A percentile compares a stretch with the other conserved stretches of the same genome.
Conservation (phyloP, 192 early-diverging fungal genomes). For the Coemansia sp. region DNA sequence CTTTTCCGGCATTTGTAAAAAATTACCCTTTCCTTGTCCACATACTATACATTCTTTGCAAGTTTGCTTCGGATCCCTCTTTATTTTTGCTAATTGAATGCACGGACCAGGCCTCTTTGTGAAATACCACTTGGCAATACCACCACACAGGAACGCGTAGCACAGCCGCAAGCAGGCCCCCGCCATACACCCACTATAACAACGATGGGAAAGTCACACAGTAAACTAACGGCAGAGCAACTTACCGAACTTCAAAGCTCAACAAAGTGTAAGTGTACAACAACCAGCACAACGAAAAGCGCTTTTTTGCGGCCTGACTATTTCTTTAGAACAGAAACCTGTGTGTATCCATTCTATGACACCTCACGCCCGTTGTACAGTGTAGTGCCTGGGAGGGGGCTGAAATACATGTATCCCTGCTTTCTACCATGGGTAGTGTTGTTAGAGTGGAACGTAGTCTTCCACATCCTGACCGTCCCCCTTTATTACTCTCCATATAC, state of each 20-base stretch:
- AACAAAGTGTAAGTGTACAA: conserved; percentile 74
- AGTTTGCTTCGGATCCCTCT: neutral
- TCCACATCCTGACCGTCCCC: too few species aligned
- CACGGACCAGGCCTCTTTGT: neutral
- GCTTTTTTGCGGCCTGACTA: too few species aligned
- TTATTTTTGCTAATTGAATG: neutral
- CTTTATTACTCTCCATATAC: too few species aligned
- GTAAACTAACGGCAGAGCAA: conserved; percentile 77
- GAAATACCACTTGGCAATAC: neutral
- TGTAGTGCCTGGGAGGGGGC: too few species aligned
- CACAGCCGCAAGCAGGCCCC: neutral
- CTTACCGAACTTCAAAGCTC: conserved; percentile 75
- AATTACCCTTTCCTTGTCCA: neutral
- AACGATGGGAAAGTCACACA: conserved; percentile 82
- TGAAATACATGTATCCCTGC: too few species aligned
- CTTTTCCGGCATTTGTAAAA: neutral
- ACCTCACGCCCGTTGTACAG: too few species aligned
- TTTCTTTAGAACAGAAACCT: too few species aligned
- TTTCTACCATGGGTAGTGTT: too few species aligned
- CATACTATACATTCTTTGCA: neutral
- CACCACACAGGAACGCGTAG: neutral
- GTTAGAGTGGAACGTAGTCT: too few species aligned
- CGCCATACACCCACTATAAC: neutral
- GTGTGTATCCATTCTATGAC: too few species aligned
- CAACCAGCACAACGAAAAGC: too few species aligned